phyloP scores from a whole-genome alignment of 306 rosid species.

The Begonia masoniana region DNA sequence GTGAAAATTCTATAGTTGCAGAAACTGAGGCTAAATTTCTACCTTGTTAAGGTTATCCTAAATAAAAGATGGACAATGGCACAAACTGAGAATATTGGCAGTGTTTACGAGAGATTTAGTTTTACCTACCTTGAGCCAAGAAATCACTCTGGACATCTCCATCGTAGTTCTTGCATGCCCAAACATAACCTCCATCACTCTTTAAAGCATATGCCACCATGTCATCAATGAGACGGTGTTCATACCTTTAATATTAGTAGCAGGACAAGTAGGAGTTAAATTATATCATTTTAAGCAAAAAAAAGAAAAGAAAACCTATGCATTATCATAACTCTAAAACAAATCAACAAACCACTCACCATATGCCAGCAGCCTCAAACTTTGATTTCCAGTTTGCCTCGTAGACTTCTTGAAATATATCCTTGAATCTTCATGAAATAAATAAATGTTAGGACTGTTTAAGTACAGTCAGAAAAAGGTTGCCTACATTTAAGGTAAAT shows the following conservation, averaged over 20 bases:
- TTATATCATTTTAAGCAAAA: background rate
- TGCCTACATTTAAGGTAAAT: background rate
- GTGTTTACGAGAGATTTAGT: too few species aligned
- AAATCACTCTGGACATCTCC: slow-evolving; percentile 95
- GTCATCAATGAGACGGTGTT: slow-evolving; percentile 90
- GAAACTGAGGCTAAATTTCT: background rate
- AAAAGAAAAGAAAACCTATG: too few species aligned
- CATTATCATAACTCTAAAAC: background rate
- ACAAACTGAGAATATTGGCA: too few species aligned
- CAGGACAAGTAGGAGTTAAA: slow-evolving; percentile 1
- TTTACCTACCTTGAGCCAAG: slow-evolving; percentile 70
- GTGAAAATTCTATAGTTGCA: background rate
- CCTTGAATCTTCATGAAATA: slow-evolving; percentile 62
- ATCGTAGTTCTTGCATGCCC: slow-evolving; percentile 97
- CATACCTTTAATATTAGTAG: slow-evolving; percentile 49
- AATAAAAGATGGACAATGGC: too few species aligned
- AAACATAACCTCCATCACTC: slow-evolving; percentile 93
- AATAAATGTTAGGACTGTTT: background rate
- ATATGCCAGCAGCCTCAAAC: slow-evolving; percentile 80
- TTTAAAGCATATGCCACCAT: slow-evolving; percentile 90
- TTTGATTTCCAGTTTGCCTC: slow-evolving; percentile 74
- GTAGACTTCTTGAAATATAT: slow-evolving; percentile 86
- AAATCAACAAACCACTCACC: slow-evolving; percentile 37
- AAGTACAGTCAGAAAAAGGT: background rate
- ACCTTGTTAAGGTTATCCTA: too few species aligned